Conservation (phyloP, 768 basidiomycete genomes). For the Phlebiopsis flavidoalba region DNA sequence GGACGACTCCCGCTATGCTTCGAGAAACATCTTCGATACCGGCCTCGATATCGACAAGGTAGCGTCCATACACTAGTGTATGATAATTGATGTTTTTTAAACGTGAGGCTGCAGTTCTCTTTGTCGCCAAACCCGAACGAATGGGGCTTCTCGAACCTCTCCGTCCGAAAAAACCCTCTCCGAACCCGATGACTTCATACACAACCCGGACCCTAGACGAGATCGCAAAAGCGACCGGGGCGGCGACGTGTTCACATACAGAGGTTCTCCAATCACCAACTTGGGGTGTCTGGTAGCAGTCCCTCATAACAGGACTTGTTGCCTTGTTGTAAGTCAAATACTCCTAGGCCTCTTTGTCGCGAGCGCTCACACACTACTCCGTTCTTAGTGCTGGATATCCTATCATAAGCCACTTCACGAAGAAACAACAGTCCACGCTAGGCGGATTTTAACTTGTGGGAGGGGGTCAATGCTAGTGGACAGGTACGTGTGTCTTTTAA, state of each 20-base stretch:
- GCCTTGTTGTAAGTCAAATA: conserved; percentile 54
- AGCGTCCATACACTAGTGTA: neutral
- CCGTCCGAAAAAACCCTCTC: conserved; percentile 62
- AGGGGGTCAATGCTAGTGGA: conserved; percentile 38
- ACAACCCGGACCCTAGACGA: conserved; percentile 48
- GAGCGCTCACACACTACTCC: conserved; percentile 10
- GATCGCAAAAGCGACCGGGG: conserved; percentile 23
- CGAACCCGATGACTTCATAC: conserved; percentile 67
- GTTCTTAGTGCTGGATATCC: conserved; percentile 37
- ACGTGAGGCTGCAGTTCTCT: conserved; percentile 41
- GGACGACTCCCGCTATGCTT: conserved; percentile 20
- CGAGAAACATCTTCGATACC: conserved; percentile 9
- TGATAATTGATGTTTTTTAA: neutral
- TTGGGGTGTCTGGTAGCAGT: conserved; percentile 60
- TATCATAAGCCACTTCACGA: conserved; percentile 31
- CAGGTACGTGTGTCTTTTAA: conserved; percentile 27
- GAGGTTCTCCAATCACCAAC: conserved; percentile 67
- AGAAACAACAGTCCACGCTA: conserved; percentile 22
- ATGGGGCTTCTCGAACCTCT: conserved; percentile 64
- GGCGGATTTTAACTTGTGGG: conserved; percentile 40
- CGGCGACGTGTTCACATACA: conserved; percentile 43
- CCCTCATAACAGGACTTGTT: conserved; percentile 43
- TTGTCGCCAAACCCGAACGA: conserved; percentile 59
- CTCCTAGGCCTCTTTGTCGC: conserved; percentile 38
- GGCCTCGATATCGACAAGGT: conserved; percentile 27